Base-by-base conservation (phyloP, 1,139 yeast genomes). In the Casaregolazyma lundiana region DNA sequence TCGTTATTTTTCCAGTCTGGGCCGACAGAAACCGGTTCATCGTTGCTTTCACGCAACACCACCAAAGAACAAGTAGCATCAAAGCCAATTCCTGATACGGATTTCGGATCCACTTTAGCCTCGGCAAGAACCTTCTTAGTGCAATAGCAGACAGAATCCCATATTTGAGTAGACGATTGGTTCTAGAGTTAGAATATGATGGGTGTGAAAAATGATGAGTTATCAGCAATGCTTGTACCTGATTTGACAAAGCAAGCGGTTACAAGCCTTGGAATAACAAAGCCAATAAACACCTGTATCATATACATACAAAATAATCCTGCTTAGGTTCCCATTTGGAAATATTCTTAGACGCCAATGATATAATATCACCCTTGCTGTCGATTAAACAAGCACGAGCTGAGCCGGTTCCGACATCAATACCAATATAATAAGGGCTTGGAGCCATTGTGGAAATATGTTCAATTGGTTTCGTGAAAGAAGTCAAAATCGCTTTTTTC, bases 11-110 rank as follows among this genome's bases (percentile, higher is more conserved):
- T 55, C 64, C 87, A 92, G 61, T 90, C 87, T 1, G 98, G 98
- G 11, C 98, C 98, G 13, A 90, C 97, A 0, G 84, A 88, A 39
- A 86, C 76, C 2, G 96, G 96, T 41, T 71, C 65, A 59, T 85
- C 89, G 35, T 76, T 71, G 17, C 72, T 65, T 54, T 84, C 86
- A 49, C 80, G 73, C 40, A 90, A 71, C 1, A 81, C 96, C 19
- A 89, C 96, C 51, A 92, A 72, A 1, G 97, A 92, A 66, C 98
- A 92, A 20, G 98, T 92, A 24, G 97, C 98, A 67, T 92, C 98
- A 59, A 90, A 92, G 0, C 97, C 97, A 55, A 92, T 79, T 49
- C 97, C 98, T 58, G 76, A 77, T 34, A 92, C 84, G 18, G 73
- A 72, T 3, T 68, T 59, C 1, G 86, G 80, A 45, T 83, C 83